Conservation (phyloP, 805 yeast genomes). For the Saitoella complicata region DNA sequence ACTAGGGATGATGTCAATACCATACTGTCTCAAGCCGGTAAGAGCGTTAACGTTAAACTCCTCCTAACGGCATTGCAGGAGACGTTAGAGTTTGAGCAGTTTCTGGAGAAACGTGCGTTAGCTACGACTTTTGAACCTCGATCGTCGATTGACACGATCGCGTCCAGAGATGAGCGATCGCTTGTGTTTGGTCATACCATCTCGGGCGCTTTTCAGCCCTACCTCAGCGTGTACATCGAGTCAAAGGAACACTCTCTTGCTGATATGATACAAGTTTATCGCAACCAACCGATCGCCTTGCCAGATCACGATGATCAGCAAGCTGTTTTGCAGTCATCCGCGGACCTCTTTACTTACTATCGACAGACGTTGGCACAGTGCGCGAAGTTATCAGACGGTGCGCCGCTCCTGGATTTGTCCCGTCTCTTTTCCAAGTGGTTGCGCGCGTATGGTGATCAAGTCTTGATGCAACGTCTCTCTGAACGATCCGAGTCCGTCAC, state of each 20-base stretch:
- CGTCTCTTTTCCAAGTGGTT: constrained; percentile 52
- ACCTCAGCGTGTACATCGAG: constrained; percentile 66
- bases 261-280: constrained; percentile 46
- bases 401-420: constrained; percentile 31
- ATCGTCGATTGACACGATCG: constrained; percentile 5
- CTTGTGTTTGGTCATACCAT: constrained; percentile 26
- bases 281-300: constrained; percentile 40
- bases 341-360: constrained; percentile 68
- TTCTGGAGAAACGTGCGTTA: constrained; percentile 34
- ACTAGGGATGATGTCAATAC: constrained; percentile 53
- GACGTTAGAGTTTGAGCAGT: constrained; percentile 72
- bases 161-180: constrained; percentile 14
- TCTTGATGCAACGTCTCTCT: constrained; percentile 36
- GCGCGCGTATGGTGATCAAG: constrained; percentile 36
- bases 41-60: constrained; percentile 39
- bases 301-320: constrained; percentile 33
- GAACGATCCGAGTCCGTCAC: constrained; percentile 7
- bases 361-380: constrained; percentile 59
- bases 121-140: constrained; percentile 22
- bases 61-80: constrained; percentile 55
- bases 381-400: constrained; percentile 35
- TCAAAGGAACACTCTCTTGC: constrained; percentile 58
- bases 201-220: constrained; percentile 69
- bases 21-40: constrained; percentile 25
- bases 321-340: constrained; percentile 68